Conservation (phyloP, 2,329 filamentous ascomycete species). For the Alternaria tenuissima region DNA sequence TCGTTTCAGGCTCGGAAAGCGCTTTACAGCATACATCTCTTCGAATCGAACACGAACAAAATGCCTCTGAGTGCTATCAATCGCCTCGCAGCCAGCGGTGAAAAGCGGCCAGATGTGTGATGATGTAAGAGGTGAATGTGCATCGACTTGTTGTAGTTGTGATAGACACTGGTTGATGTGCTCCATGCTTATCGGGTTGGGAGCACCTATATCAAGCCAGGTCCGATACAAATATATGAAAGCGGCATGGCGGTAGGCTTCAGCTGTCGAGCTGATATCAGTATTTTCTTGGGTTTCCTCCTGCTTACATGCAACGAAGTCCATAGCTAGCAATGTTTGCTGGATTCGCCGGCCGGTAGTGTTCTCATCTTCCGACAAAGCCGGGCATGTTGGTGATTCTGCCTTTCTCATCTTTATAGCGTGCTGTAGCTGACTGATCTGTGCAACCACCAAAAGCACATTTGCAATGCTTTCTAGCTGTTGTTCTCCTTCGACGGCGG, state of each 20-base stretch:
- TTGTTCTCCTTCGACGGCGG: slow-evolving; percentile 33
- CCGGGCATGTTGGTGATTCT: neutral
- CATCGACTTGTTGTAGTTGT: slow-evolving; percentile 24
- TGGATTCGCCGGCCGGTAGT: slow-evolving; percentile 29
- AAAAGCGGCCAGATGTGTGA: slow-evolving; percentile 46
- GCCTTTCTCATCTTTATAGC: slow-evolving; percentile 25
- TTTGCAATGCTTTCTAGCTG: slow-evolving; percentile 36
- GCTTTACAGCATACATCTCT: slow-evolving; percentile 32
- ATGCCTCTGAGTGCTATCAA: slow-evolving; percentile 28
- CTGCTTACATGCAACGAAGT: slow-evolving; percentile 17
- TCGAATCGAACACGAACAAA: slow-evolving; percentile 39
- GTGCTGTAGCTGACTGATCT: slow-evolving; percentile 37
- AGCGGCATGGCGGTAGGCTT: slow-evolving; percentile 43
- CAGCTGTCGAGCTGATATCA: slow-evolving; percentile 36
- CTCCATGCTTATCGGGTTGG: slow-evolving; percentile 39
- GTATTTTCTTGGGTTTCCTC: neutral
- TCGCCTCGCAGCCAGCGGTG: slow-evolving; percentile 42
- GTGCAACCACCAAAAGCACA: slow-evolving; percentile 37
- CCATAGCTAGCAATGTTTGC: slow-evolving; percentile 27
- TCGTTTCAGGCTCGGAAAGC: slow-evolving; percentile 36
- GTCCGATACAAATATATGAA: slow-evolving; percentile 47
- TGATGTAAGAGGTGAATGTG: slow-evolving; percentile 35
- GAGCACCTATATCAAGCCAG: slow-evolving; percentile 43
- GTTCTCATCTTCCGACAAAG: slow-evolving; percentile 30
- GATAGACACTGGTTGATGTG: slow-evolving; percentile 38